Conservation (phyloP, 1,284 basidiomycete species). For the Marasmius tenuissimus region DNA sequence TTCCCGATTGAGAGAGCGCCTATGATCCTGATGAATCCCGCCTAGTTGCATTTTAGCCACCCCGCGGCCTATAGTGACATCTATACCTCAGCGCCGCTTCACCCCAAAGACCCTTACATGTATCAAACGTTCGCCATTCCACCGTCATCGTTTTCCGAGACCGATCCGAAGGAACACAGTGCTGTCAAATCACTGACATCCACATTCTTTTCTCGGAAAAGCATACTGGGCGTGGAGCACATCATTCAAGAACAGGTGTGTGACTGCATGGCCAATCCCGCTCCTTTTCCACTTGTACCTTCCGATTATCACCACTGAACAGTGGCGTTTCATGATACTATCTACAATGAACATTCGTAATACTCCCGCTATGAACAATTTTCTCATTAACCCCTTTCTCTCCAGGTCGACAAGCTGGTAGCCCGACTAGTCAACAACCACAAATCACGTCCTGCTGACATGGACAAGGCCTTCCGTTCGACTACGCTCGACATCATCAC, state of each 20-base stretch:
- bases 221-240: neutral
- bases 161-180: neutral
- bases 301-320: too few relatives aligned
- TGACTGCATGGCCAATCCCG: neutral
- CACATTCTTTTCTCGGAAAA: neutral
- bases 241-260: neutral
- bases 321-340: neutral
- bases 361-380: too few relatives aligned
- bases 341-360: too few relatives aligned
- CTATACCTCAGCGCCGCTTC: neutral
- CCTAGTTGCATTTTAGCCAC: neutral
- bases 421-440: conserved; percentile 14
- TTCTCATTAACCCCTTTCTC: too few relatives aligned
- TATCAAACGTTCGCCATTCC: neutral
- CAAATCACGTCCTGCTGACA: conserved; percentile 13
- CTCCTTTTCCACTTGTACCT: too few relatives aligned
- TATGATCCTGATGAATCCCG: too few relatives aligned
- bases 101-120: neutral
- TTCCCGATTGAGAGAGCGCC: neutral
- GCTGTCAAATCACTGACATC: neutral
- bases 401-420: conserved; percentile 20
- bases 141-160: neutral
- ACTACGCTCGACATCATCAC: conserved; percentile 27
- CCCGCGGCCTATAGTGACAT: neutral
- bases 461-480: conserved; percentile 16